These are phyloP conservation scores for Sideroxylon spinosum DNA, from an alignment of 179 eudicot species.

Conservation along the genomic window DNA sequence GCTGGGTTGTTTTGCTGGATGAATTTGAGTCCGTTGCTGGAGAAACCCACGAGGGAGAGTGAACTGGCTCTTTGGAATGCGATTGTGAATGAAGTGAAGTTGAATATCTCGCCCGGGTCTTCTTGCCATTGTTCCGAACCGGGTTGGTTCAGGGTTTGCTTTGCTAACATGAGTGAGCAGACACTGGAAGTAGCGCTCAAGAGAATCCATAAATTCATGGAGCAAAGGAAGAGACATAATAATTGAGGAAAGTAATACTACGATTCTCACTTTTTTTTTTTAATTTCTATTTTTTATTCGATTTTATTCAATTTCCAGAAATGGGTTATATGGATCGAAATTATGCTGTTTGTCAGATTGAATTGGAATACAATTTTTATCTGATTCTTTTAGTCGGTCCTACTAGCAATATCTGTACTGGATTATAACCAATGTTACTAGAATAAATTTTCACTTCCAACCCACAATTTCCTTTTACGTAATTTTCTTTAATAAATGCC, in stretches of 20 bases:
- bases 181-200: slow-evolving; percentile 53
- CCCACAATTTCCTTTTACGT: no score
- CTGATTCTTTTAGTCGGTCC: background rate
- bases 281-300: background rate
- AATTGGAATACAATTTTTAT: background rate
- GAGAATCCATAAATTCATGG: slow-evolving; percentile 51
- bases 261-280: background rate
- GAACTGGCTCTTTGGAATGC: slow-evolving; percentile 56
- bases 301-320: background rate
- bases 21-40: slow-evolving; percentile 47
- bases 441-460: background rate
- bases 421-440: no score
- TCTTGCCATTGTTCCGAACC: slow-evolving; percentile 76
- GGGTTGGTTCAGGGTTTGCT: slow-evolving; percentile 86
- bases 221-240: slow-evolving; percentile 22
- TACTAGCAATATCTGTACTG: background rate
- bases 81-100: slow-evolving; percentile 49
- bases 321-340: slow-evolving; percentile 2
- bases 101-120: slow-evolving; percentile 70
- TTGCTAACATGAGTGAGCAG: slow-evolving; percentile 72
- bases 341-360: slow-evolving; percentile 1
- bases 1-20: slow-evolving; percentile 85
- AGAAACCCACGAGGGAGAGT: slow-evolving; percentile 33
- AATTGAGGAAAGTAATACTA: background rate
- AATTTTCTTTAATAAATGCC: background rate